Base-by-base conservation (phyloP, 2,329 filamentous ascomycete genomes). In the Venturiaceae sp. region DNA sequence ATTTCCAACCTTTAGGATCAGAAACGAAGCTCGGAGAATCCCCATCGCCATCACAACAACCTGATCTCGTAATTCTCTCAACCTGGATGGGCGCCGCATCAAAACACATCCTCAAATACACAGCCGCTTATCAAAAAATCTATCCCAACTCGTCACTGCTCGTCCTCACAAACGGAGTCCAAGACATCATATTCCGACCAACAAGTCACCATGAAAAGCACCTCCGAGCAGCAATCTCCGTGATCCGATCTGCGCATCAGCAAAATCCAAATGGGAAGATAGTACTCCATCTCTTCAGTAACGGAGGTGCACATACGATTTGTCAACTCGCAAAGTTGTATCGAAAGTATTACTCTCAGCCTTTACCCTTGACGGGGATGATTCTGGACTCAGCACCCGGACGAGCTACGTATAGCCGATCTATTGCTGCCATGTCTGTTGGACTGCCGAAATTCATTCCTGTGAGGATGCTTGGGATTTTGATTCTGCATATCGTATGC, bases 91-190 rank as follows among this genome's bases (percentile, higher is more conserved):
- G 64, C 16, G 69, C 68, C 8, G 57, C 63, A 3, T 63, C 61
- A n/a, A 66, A 66, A 47, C 63, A 69, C 53, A 68, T 70, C 41
- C 53, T 62, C 8, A 72, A 70, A 53, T 71, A 72, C 58, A 64
- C 63, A 23, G 33, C 62, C 6, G 60, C 64, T n/a, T 70, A 71
- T 60, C 60, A 63, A 32, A 56, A 46, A 11, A 60, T 65, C 11
- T 65, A 66, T 32, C 67, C 68, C 0, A 41, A 60, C 6, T 61
- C 68, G 14, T 62, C 64, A 0, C 63, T 71, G 21, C 65, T 71
- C 11, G 57, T 71, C 8, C 53, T 70, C 13, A 64, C 66, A 55
- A 66, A 66, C 21, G 60, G 58, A 0, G 56, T 67, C 30, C 46
- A 54, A 4, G 65, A 65, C 28, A 62, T 62, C 39, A 58, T 66